A percentile compares a stretch with the other conserved stretches of the same genome.
These are phyloP conservation scores for Candida ovalis DNA, from an alignment of 805 yeast species.

Conservation along the genomic window DNA sequence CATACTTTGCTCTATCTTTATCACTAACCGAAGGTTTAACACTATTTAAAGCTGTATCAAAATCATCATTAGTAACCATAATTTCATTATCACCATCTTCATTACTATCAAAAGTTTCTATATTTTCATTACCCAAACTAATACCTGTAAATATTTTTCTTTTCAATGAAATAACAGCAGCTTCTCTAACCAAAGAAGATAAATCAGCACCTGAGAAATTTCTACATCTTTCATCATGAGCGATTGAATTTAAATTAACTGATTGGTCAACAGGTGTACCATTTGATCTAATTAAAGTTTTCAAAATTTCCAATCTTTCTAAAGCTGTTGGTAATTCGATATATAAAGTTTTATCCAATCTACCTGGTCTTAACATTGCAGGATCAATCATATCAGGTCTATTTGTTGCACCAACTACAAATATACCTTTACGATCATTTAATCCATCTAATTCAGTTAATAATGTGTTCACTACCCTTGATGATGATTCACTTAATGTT, in stretches of 20 bases:
- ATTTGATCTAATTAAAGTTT: slow-evolving; percentile 66
- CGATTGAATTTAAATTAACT: slow-evolving; percentile 60
- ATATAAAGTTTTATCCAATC: slow-evolving; percentile 88
- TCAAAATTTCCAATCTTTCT: slow-evolving; percentile 80
- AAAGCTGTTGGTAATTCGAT: slow-evolving; percentile 80
- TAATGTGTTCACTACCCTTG: slow-evolving; percentile 91
- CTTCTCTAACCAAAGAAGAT: slow-evolving; percentile 87
- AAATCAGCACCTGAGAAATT: slow-evolving; percentile 97
- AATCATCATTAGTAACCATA: slow-evolving; percentile 62
- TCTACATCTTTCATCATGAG: slow-evolving; percentile 74
- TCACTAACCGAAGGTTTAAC: slow-evolving; percentile 92
- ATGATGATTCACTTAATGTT: slow-evolving; percentile 80
- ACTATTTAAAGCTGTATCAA: slow-evolving; percentile 61
- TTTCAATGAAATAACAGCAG: slow-evolving; percentile 85
- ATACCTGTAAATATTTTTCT: slow-evolving; percentile 59
- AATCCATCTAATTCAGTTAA: slow-evolving; percentile 94
- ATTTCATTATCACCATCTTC: slow-evolving; percentile 28
- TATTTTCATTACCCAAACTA: slow-evolving; percentile 42
- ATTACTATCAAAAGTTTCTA: slow-evolving; percentile 10
- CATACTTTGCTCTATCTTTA: slow-evolving; percentile 73
- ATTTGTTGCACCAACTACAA: slow-evolving; percentile 94
- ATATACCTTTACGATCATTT: slow-evolving; percentile 88
- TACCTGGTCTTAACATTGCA: slow-evolving; percentile 96
- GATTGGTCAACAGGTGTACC: slow-evolving; percentile 67
- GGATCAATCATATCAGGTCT: slow-evolving; percentile 98